Evolutionary conservation across 768 basidiomycete species (phyloP), one percentile per base, ranked within the genome.

Genomic region (Pleurotus tuber-regium): DNA sequence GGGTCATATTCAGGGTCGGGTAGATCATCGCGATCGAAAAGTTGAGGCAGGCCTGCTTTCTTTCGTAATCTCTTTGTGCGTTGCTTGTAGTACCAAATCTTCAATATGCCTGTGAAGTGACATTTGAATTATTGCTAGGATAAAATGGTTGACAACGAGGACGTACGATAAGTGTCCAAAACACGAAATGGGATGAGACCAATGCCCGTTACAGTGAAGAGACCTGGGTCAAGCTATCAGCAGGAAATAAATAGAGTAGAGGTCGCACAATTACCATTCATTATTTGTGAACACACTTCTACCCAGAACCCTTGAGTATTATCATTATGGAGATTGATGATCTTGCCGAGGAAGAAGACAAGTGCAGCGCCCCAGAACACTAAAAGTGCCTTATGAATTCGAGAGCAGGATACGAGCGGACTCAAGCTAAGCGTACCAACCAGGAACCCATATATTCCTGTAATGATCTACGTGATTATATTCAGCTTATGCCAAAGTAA

Each of bases 291-390:
- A 39, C 78, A 78, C 38, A 89, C 73, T 67, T 92, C 89, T 12
- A 91, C 78, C 92, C 91, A 94, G 50, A 87, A 84, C 19, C 84
- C 84, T 68, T 92, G 85, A 0, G 73, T 78, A 49, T 86, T 77
- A 7, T 71, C 65, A 58, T 88, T 85, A 59, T 87, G 82, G 3
- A 88, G 67, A 59, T 88, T 82, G 64, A 92, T 91, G 39, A 82
- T 74, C 61, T 79, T 82, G 19, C 66, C 70, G 3, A 89, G 67
- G 66, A 92, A 85, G 46, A 92, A 66, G 11, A 92, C 87, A 55
- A 94, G 84, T 3, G 85, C 91, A 18, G 88, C 80, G 12, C 92
- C 91, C 91, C 90, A 94, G 60, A 94, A 92, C 0, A 86, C 91
- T 80, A 60, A 4, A 8, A 42, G 23, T 21, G 16, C 7, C 16